These are phyloP conservation scores for Artemisia princeps DNA, from an alignment of 140 eudicot genomes.

Conservation along the genomic window DNA sequence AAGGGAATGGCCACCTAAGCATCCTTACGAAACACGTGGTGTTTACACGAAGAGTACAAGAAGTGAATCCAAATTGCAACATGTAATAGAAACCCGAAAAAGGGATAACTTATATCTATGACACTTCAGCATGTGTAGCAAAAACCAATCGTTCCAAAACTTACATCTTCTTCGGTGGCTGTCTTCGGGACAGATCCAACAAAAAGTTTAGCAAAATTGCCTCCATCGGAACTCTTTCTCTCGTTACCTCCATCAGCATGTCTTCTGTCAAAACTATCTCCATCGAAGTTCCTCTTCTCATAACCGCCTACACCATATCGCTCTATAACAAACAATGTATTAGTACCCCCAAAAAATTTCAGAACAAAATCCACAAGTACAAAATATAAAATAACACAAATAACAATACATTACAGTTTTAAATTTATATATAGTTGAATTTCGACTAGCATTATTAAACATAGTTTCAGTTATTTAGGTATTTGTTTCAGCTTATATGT, in stretches of 20 bases:
- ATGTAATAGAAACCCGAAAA: neutral
- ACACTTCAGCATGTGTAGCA: neutral
- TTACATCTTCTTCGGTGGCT: slow-evolving; percentile 84
- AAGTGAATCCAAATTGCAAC: neutral
- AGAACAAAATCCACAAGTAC: neutral
- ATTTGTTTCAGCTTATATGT: no score
- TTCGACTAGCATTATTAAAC: no score
- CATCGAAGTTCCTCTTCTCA: slow-evolving; percentile 45
- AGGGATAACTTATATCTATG: no score
- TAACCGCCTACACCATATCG: slow-evolving; percentile 25
- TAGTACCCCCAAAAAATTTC: neutral
- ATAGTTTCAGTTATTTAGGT: no score
- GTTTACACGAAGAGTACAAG: neutral
- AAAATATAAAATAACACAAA: neutral
- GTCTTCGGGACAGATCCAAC: slow-evolving; percentile 99
- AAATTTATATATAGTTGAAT: no score
- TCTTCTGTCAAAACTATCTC: slow-evolving; percentile 48
- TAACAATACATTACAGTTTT: neutral
- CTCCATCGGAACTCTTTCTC: slow-evolving; percentile 45
- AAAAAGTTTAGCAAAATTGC: slow-evolving; percentile 75
- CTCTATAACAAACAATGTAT: slow-evolving; percentile 26
- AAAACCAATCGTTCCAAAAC: slow-evolving; percentile 18
- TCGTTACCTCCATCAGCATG: slow-evolving; percentile 26
- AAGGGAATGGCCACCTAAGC: neutral
- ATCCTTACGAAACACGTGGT: no score